A percentile compares a stretch with the other conserved stretches of the same genome.
Evolutionary conservation across 495 filamentous ascomycete genomes (phyloP).

Genomic region (Penicillium tannophilum): DNA sequence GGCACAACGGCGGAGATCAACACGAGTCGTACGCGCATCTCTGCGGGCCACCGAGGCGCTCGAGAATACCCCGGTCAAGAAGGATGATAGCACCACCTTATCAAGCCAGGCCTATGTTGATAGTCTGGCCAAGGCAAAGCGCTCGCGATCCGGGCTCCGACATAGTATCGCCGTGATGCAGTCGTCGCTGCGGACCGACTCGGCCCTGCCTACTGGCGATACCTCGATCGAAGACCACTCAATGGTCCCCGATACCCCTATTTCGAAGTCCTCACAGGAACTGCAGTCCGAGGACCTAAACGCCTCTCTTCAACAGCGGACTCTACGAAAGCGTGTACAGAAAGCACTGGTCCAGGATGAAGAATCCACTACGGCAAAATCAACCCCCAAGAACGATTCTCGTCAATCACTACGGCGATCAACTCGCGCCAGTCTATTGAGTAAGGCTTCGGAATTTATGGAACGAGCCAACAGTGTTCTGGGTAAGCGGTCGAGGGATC

Average conservation of each 20-base stretch:
- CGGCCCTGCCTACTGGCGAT: conserved; percentile 32
- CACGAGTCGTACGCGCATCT: conserved; percentile 48
- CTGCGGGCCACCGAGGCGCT: conserved; percentile 35
- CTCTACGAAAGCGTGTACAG: conserved; percentile 53
- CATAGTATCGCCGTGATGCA: conserved; percentile 52
- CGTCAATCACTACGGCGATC: conserved; percentile 35
- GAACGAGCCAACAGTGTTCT: conserved; percentile 48
- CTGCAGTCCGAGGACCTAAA: conserved; percentile 37
- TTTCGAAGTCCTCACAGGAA: conserved; percentile 46
- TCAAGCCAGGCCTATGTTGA: conserved; percentile 43
- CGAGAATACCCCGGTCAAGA: conserved; percentile 24
- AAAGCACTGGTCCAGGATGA: conserved; percentile 50
- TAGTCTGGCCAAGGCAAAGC: conserved; percentile 34
- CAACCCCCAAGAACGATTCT: conserved; percentile 19
- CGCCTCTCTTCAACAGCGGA: conserved; percentile 43
- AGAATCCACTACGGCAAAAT: conserved; percentile 22
- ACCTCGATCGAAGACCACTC: conserved; percentile 38
- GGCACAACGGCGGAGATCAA: conserved; percentile 40
- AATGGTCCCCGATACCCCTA: conserved; percentile 42
- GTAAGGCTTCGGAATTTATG: conserved; percentile 48
- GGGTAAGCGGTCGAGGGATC: conserved; percentile 56
- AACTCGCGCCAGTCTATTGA: conserved; percentile 43
- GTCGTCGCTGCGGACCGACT: conserved; percentile 39
- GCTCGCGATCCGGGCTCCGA: conserved; percentile 38
- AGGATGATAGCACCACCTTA: conserved; percentile 39